Percentiles rank a stretch among this genome's conserved stretches.
These are phyloP conservation scores for Lophiotrema nucula DNA, from an alignment of 495 filamentous ascomycete species.

Conservation along the genomic window DNA sequence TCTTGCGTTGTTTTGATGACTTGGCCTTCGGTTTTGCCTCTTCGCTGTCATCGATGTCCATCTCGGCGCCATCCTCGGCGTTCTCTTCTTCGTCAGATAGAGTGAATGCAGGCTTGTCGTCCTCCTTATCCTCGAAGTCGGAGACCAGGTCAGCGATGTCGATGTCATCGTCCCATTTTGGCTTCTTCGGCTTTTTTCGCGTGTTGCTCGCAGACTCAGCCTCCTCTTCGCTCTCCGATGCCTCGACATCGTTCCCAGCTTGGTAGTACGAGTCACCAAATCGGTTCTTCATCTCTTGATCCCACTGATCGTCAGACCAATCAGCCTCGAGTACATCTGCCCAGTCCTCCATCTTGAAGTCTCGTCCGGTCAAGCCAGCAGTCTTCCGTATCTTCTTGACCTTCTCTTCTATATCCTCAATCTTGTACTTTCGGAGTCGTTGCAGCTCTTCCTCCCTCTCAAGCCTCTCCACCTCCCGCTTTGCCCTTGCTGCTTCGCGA, in stretches of 20 bases:
- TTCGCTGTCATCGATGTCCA: constrained; percentile 15
- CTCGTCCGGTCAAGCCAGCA: constrained; percentile 70
- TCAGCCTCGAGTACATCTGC: constrained; percentile 75
- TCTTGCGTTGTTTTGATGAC: constrained; percentile 40
- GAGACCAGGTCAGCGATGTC: constrained; percentile 90
- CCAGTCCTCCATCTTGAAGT: constrained; percentile 75
- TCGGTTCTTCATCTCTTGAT: constrained; percentile 76
- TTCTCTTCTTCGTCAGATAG: constrained; percentile 45
- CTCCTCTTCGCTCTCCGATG: constrained; percentile 41
- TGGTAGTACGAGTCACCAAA: constrained; percentile 88
- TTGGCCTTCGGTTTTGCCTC: constrained; percentile 30
- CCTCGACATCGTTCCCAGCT: constrained; percentile 48
- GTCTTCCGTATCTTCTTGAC: constrained; percentile 80
- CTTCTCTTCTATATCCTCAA: constrained; percentile 82
- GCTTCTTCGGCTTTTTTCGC: constrained; percentile 75
- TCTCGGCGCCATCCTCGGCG: constrained; percentile 6
- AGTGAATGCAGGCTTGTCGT: constrained; percentile 50
- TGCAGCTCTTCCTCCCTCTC: constrained; percentile 78
- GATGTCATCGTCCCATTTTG: constrained; percentile 94
- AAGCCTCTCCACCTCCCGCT: constrained; percentile 74
- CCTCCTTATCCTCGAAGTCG: constrained; percentile 66
- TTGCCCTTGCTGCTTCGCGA: constrained; percentile 71
- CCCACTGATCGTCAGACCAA: constrained; percentile 86
- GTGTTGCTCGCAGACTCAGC: constrained; percentile 49
- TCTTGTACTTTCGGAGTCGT: constrained; percentile 77